These are phyloP conservation scores for Pichia sp. DNA, from an alignment of 1,139 yeast genomes.

Conservation along the genomic window DNA sequence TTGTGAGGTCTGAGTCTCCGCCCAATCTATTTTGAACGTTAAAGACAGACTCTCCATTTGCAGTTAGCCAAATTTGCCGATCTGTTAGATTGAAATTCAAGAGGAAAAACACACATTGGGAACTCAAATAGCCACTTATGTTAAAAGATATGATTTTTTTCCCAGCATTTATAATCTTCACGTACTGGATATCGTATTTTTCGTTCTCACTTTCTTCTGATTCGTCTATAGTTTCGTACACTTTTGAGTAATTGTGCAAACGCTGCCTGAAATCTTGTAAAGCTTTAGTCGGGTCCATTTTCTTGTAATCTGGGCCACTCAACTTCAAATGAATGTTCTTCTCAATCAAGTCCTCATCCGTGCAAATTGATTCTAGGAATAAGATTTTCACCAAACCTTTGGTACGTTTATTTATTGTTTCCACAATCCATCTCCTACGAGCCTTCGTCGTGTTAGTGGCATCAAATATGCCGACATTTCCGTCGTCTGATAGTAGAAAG, in stretches of 20 bases:
- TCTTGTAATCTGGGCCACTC: conserved; percentile 88
- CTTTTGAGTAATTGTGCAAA: conserved; percentile 29
- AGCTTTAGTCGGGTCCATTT: conserved; percentile 80
- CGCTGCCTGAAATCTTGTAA: conserved; percentile 71
- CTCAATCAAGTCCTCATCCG: conserved; percentile 73
- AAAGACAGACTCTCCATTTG: conserved; percentile 31
- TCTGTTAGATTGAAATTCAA: conserved; percentile 33
- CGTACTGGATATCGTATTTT: conserved; percentile 31
- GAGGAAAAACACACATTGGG: conserved; percentile 33
- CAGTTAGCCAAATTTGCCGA: conserved; percentile 34
- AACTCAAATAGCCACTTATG: conserved; percentile 33
- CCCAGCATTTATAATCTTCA: conserved; percentile 34
- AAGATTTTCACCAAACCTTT: conserved; percentile 76
- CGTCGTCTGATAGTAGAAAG: conserved; percentile 75
- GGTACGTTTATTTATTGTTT: conserved; percentile 67
- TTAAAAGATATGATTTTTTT: conserved; percentile 32
- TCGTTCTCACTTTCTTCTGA: conserved; percentile 31
- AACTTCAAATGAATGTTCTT: conserved; percentile 80
- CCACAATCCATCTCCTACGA: conserved; percentile 68
- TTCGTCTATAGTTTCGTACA: conserved; percentile 51
- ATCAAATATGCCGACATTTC: conserved; percentile 92
- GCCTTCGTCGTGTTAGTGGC: conserved; percentile 88
- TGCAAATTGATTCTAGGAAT: conserved; percentile 83
- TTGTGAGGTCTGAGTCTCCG: conserved; percentile 32
- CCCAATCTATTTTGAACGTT: conserved; percentile 28